Base-by-base conservation (phyloP, 805 yeast genomes). In the Kodamaea lidongshanica region DNA sequence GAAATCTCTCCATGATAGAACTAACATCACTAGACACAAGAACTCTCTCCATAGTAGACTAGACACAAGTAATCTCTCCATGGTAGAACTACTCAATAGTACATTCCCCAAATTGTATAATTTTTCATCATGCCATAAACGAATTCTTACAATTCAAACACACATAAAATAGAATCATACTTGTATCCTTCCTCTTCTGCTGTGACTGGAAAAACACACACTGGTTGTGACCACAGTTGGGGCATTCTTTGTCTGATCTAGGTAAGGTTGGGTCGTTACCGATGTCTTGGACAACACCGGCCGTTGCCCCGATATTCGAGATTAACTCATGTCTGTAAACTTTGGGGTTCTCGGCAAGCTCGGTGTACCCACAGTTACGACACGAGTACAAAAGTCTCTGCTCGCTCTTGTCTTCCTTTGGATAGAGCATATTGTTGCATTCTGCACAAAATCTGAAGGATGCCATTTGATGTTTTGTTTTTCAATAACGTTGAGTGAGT, bases 181-280 rank as follows among this genome's bases (percentile, higher is more conserved):
- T 79, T 1, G 99, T 92, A 54, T 92, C 98, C 29, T 85, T 87
- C 34, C 96, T 72, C 48, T 88, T 75, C 59, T 92, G 96, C 56
- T 92, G 99, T 15, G 92, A 78, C 60, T 92, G 98, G 71, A 92
- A 92, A 54, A 92, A 92, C 22, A 92, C 98, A 58, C 95, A 85
- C 45, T 88, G 95, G 41, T 77, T 76, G 37, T 82, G 80, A 44
- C 74, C 79, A 59, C 99, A 92, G 32, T 72, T 69, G 3, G 96
- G 95, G 57, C 99, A 92, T 46, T 83, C 88, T 51, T 84, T 84
- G 55, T 89, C 92, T 2, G 95, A 82, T 42, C 96, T 70, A 33
- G 99, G 99, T 51, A 92, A 77, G 2, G 98, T 92, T n/a, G 97
- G 97, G 58, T 92, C 99, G 14, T 79, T 69, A 1, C 96, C 96